Conservation (phyloP, 192 early-diverging fungal species). For the Backusella sp. region DNA sequence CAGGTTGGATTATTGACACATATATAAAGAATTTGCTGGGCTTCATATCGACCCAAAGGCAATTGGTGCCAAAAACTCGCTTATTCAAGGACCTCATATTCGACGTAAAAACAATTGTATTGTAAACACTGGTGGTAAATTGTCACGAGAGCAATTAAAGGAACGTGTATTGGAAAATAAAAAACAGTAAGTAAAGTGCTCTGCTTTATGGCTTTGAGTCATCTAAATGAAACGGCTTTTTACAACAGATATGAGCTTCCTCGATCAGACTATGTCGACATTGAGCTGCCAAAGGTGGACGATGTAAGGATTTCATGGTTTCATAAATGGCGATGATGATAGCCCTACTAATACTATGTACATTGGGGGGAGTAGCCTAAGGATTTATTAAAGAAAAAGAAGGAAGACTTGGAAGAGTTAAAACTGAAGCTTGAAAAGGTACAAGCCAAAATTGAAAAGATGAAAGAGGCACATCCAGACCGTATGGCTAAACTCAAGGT, state of each 20-base stretch:
- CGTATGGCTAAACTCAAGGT: conserved; percentile 31
- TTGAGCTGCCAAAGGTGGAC: conserved; percentile 70
- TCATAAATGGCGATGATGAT: not conserved
- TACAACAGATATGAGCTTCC: conserved; percentile 63
- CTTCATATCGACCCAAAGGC: conserved; percentile 87
- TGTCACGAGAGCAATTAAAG: conserved; percentile 72
- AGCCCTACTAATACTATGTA: not conserved
- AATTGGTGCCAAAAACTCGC: conserved; percentile 85
- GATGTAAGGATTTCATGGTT: conserved; percentile 52
- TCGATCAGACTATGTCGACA: conserved; percentile 64
- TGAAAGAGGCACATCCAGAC: conserved; percentile 28
- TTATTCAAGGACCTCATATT: conserved; percentile 79
- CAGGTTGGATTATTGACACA: not conserved
- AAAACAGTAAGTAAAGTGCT: conserved; percentile 51
- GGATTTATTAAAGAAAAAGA: conserved; percentile 58
- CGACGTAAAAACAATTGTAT: conserved; percentile 94
- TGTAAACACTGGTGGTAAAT: conserved; percentile 80
- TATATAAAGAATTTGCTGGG: conserved; percentile 76
- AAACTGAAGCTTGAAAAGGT: conserved; percentile 60
- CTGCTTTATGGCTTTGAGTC: not conserved
- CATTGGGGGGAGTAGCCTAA: conserved; percentile 25
- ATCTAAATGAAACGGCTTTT: not conserved
- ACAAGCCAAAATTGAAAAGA: conserved; percentile 51
- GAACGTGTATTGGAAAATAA: conserved; percentile 69
- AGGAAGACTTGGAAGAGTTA: conserved; percentile 57